These are phyloP conservation scores for Puccinia coronata DNA, from an alignment of 1,284 basidiomycete genomes.

Conservation along the genomic window DNA sequence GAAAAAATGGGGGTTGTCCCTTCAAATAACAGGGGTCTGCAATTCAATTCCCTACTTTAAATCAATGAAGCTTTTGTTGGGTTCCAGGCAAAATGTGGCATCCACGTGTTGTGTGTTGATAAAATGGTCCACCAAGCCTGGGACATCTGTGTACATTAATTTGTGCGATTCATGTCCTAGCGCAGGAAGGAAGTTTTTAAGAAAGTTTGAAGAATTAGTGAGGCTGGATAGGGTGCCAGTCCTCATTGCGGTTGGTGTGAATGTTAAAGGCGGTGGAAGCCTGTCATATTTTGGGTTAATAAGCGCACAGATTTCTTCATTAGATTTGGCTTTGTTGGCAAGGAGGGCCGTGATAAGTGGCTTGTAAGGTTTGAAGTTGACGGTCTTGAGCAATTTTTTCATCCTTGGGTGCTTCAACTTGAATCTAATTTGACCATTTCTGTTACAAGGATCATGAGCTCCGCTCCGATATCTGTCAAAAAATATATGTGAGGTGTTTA, in stretches of 20 bases:
- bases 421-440: not conserved
- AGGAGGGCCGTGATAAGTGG: not conserved
- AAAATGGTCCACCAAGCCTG: constrained; percentile 4
- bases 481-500: not conserved
- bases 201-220: not conserved
- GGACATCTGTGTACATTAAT: constrained; percentile 1
- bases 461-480: not conserved
- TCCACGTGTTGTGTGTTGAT: not conserved
- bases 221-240: not conserved
- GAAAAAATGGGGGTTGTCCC: too few species aligned
- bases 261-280: not conserved
- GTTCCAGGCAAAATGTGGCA: not conserved
- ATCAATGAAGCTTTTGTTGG: not conserved
- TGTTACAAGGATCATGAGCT: not conserved
- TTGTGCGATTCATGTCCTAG: not conserved
- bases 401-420: not conserved
- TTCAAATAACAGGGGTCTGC: too few species aligned
- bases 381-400: not conserved
- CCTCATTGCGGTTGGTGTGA: not conserved
- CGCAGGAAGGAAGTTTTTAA: not conserved
- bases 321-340: constrained; percentile 2
- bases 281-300: not conserved
- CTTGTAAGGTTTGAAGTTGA: not conserved
- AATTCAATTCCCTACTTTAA: too few species aligned
- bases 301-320: not conserved